Base-by-base conservation (phyloP, 495 filamentous ascomycete genomes). In the Peziza echinospora region DNA sequence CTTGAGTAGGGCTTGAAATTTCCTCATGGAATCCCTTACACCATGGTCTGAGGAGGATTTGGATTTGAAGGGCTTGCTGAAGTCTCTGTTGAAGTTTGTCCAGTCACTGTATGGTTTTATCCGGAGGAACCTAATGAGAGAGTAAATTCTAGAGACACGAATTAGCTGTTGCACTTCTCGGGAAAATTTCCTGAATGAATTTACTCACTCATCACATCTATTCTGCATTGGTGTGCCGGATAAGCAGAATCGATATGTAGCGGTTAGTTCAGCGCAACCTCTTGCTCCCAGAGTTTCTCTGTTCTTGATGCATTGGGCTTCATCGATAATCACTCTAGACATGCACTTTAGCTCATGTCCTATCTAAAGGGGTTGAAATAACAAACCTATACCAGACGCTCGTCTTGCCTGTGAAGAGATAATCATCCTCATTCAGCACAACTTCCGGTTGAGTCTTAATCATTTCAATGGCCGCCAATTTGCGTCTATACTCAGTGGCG, bases 141-240 rank as follows among this genome's bases (percentile, higher is more conserved):
- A 78, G 55, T 75, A 86, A 6, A 43, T 43, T 43, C 16, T 23
- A 43, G 5, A 22, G 21, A 23, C 26, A n/a, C 8, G 26, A n/a
- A 8, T 8, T 34, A n/a, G 8, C 26, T 34, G n/a, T 34, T n/a
- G 26, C 8, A 34, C 8, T 8, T 8, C 8, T n/a, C 26, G 26
- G 26, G 26, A 34, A 34, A 8, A 34, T 8, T 8, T 34, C 26
- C 26, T n/a, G n/a, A 34, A 34, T 8, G 8, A 30, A 40, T n/a
- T n/a, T 5, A 24, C 56, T 34, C 47, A 59, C 56, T 94, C 89
- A 24, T 71, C 68, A 2, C 87, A 73, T 11, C 68, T 75, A 54
- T 97, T 96, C 78, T 89, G 86, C 77, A 93, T 91, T 0, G 89
- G 89, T 0, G 84, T 94, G 5, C 89, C 89, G 9, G 82, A 91